phyloP scores from a whole-genome alignment of 78 protist genomes.

The Creolimax fragrantissima region DNA sequence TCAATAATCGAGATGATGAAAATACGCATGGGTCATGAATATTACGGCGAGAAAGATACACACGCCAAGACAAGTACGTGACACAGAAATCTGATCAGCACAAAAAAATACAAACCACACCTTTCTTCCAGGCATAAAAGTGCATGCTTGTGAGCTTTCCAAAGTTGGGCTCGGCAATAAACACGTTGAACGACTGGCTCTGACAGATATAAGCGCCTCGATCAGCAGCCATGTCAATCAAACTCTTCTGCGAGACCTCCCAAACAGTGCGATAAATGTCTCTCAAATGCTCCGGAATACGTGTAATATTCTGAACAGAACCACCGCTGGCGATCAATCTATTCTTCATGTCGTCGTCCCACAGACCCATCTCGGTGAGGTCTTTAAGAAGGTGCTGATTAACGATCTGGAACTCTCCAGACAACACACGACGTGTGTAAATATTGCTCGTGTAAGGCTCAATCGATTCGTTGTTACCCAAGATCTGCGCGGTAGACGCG shows the following conservation, averaged over 20 bases:
- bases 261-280: conserved; percentile 91
- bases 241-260: conserved; percentile 85
- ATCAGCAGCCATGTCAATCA: conserved; percentile 96
- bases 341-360: conserved; percentile 63
- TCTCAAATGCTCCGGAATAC: conserved; percentile 42
- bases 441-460: conserved; percentile 97
- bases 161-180: conserved; percentile 77
- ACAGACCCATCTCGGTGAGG: conserved; percentile 73
- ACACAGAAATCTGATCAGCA: no score
- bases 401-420: conserved; percentile 91
- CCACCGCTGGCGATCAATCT: conserved; percentile 82
- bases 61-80: no score
- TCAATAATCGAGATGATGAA: no score
- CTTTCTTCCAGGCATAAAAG: conserved; percentile 90
- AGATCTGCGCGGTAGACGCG: conserved; percentile 95
- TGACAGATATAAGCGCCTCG: conserved; percentile 96
- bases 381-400: conserved; percentile 89
- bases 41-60: no score
- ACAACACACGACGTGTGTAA: conserved; percentile 84
- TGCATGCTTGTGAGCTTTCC: conserved; percentile 93
- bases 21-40: no score
- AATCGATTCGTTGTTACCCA: conserved; percentile 96
- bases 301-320: conserved; percentile 71
- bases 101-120: no score
- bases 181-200: conserved; percentile 77